A percentile compares a stretch with the other conserved stretches of the same genome.
phyloP scores from a whole-genome alignment of 1,284 basidiomycete genomes.

The Ganoderma multipileum region DNA sequence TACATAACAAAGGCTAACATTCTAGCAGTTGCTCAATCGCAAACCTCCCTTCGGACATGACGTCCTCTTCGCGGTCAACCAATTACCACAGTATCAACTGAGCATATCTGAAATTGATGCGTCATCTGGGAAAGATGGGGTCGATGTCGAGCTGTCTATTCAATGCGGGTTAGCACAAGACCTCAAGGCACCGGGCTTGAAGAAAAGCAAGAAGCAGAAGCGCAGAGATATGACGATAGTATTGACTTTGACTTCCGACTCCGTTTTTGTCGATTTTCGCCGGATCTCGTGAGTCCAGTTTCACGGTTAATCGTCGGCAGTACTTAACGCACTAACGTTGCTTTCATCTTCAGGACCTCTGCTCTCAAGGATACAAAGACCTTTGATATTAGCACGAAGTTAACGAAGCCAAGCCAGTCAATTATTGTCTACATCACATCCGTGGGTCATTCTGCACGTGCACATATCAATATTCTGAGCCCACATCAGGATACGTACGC shows the following conservation, averaged over 20 bases:
- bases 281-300: slow-evolving; percentile 65
- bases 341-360: slow-evolving; percentile 60
- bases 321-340: not conserved
- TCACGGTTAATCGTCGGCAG: slow-evolving; percentile 1
- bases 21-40: slow-evolving; percentile 71
- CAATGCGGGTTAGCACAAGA: slow-evolving; percentile 57
- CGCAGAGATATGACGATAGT: slow-evolving; percentile 68
- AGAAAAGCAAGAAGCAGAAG: slow-evolving; percentile 55
- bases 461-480: slow-evolving; percentile 7
- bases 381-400: slow-evolving; percentile 61
- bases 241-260: slow-evolving; percentile 76
- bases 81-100: slow-evolving; percentile 70
- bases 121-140: slow-evolving; percentile 47
- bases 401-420: slow-evolving; percentile 79
- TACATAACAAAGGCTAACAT: not conserved
- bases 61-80: slow-evolving; percentile 62
- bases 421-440: slow-evolving; percentile 68
- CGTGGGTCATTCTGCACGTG: slow-evolving; percentile 45
- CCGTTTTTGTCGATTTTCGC: slow-evolving; percentile 77
- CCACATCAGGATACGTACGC: slow-evolving; percentile 69
- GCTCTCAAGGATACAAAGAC: slow-evolving; percentile 60
- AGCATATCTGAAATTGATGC: slow-evolving; percentile 54
- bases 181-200: slow-evolving; percentile 33
- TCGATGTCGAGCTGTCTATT: slow-evolving; percentile 66
- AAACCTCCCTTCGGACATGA: slow-evolving; percentile 76